Percentiles rank a stretch among this genome's conserved stretches.
Evolutionary conservation across 2,329 filamentous ascomycete species (phyloP).

Genomic region (Periconia sp.): DNA sequence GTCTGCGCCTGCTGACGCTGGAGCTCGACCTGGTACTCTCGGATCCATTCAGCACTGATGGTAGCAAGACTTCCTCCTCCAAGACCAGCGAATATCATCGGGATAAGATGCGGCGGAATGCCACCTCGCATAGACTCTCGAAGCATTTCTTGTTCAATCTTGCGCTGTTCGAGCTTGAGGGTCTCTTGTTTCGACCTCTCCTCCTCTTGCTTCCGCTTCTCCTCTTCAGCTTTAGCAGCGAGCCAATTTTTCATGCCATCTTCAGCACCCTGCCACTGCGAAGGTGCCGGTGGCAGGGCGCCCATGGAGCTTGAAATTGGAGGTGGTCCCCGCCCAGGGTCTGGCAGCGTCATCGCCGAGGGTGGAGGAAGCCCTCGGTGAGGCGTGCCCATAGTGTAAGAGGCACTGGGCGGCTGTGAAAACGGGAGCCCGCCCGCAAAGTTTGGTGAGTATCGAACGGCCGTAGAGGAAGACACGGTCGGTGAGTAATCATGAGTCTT

Average conservation of each 20-base stretch:
- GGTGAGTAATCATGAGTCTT: conserved; percentile 58
- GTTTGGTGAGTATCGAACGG: conserved; percentile 47
- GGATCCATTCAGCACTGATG: conserved; percentile 57
- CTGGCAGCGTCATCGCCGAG: conserved; percentile 59
- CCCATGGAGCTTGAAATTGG: conserved; percentile 45
- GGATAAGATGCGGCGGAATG: conserved; percentile 58
- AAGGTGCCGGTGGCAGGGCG: conserved; percentile 52
- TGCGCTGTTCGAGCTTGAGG: conserved; percentile 57
- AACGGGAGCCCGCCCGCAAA: conserved; percentile 47
- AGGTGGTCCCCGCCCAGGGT: conserved; percentile 50
- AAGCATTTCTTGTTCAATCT: conserved; percentile 60
- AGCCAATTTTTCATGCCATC: conserved; percentile 61
- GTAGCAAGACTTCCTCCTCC: conserved; percentile 56
- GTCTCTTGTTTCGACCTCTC: conserved; percentile 60
- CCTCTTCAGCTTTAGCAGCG: conserved; percentile 59
- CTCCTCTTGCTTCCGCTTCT: conserved; percentile 60
- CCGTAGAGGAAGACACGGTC: conserved; percentile 46
- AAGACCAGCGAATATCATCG: conserved; percentile 61
- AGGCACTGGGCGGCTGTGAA: conserved; percentile 50
- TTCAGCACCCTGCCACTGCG: conserved; percentile 58
- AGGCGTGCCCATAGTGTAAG: conserved; percentile 56
- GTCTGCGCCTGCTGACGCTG: conserved; percentile 53
- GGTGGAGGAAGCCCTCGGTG: conserved; percentile 61
- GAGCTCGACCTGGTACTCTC: conserved; percentile 56
- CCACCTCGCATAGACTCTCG: conserved; percentile 59